Conservation (phyloP, 495 filamentous ascomycete species). For the Jackrogersella multiformis region DNA sequence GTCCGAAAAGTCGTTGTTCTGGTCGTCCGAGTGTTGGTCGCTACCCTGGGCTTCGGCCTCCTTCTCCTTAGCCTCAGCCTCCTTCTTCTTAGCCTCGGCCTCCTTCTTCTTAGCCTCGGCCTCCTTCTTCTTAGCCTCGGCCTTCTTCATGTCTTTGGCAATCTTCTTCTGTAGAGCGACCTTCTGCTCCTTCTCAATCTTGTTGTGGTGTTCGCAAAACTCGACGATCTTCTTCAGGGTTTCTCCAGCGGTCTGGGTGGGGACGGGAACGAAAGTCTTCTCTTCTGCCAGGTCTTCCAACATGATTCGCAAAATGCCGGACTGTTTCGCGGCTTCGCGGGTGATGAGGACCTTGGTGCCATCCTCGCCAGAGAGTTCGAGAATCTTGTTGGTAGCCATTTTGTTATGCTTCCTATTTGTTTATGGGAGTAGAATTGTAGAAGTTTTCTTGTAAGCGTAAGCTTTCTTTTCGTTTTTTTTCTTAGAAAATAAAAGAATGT, state of each 20-base stretch:
- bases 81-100: not conserved
- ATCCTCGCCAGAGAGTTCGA: slow-evolving; percentile 5
- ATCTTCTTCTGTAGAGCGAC: no score
- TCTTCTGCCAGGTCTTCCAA: slow-evolving; percentile 19
- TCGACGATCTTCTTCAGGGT: not conserved
- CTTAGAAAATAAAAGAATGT: no score
- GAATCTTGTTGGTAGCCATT: slow-evolving; percentile 1
- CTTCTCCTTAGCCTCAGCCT: no score
- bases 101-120: not conserved
- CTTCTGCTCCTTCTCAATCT: not conserved
- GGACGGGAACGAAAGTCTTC: not conserved
- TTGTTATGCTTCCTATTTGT: no score
- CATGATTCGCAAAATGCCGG: not conserved
- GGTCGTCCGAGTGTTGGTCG: no score
- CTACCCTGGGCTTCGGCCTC: no score
- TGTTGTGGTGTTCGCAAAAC: slow-evolving; percentile 6
- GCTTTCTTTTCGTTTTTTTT: no score
- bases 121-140: not conserved
- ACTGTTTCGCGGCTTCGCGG: not conserved
- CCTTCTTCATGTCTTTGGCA: not conserved
- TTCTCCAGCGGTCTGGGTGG: not conserved
- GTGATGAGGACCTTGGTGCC: not conserved
- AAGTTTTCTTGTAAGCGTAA: not conserved
- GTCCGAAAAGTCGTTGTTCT: no score
- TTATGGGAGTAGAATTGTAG: no score